Conservation (phyloP, 1,284 basidiomycete species). For the Irpex rosettiformis region DNA sequence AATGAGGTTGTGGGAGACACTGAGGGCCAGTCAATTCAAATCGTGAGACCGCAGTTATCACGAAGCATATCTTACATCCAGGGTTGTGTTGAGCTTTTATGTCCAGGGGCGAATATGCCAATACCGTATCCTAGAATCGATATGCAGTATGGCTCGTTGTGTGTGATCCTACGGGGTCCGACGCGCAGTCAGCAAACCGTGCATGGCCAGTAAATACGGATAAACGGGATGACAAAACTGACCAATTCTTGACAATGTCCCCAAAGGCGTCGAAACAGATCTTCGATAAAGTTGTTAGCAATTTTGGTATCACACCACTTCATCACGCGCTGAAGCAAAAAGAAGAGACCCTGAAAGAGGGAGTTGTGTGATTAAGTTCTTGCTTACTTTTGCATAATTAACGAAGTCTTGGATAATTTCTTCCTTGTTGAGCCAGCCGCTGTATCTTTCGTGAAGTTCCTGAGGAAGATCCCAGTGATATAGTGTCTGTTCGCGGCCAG, state of each 20-base stretch:
- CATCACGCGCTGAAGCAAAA: background rate
- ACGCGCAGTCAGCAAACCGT: background rate
- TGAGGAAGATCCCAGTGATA: slow-evolving; percentile 82
- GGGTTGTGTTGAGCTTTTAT: slow-evolving; percentile 64
- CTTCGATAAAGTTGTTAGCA: slow-evolving; percentile 22
- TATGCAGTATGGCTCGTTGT: slow-evolving; percentile 74
- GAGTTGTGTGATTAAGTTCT: background rate
- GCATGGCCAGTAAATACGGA: background rate
- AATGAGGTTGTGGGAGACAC: slow-evolving; percentile 67
- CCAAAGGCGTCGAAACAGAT: slow-evolving; percentile 70
- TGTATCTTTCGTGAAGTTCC: slow-evolving; percentile 65
- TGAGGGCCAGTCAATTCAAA: slow-evolving; percentile 21
- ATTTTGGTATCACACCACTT: background rate
- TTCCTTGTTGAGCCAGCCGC: slow-evolving; percentile 68
- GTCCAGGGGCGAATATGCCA: slow-evolving; percentile 65
- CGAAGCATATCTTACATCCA: slow-evolving; percentile 56
- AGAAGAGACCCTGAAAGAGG: background rate
- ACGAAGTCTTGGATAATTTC: slow-evolving; percentile 62
- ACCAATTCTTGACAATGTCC: slow-evolving; percentile 74
- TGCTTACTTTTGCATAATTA: slow-evolving; percentile 49
- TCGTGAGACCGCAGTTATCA: background rate
- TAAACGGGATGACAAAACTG: slow-evolving; percentile 12
- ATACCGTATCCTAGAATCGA: slow-evolving; percentile 63
- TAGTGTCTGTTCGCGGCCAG: slow-evolving; percentile 45
- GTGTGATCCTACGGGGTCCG: slow-evolving; percentile 45